A percentile compares a stretch with the other conserved stretches of the same genome.
Conservation (phyloP, 306 rosid genomes). For the Chamaecrista fasciculata region DNA sequence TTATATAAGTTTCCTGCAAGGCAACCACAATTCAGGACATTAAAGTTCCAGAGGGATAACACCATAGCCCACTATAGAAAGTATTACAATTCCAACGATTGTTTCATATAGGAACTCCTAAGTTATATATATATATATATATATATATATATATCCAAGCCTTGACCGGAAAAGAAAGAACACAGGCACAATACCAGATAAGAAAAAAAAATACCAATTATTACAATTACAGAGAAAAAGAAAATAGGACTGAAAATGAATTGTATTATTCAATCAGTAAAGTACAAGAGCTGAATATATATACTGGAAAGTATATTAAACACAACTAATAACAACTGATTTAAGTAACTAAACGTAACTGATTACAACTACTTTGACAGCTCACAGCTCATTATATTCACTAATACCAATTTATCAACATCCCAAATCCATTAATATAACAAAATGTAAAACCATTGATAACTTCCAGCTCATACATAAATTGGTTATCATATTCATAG, state of each 20-base stretch:
- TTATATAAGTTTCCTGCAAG: slow-evolving; percentile 29
- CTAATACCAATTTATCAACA: slow-evolving; percentile 2
- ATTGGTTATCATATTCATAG: not conserved
- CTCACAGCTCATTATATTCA: no score
- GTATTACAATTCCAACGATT: no score
- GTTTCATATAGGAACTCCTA: not conserved
- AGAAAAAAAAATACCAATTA: not conserved
- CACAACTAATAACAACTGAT: no score
- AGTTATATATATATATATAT: no score
- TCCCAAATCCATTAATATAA: not conserved
- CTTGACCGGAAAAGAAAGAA: not conserved
- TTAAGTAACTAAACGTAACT: no score
- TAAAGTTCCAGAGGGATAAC: not conserved
- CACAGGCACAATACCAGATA: not conserved
- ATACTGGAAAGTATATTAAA: no score
- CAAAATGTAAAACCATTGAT: not conserved
- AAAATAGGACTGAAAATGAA: no score
- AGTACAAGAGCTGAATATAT: no score
- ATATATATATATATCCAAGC: no score
- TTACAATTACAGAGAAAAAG: no score
- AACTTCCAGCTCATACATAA: not conserved
- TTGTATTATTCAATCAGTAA: no score
- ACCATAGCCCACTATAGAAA: not conserved
- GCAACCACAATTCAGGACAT: slow-evolving; percentile 20
- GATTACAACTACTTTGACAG: no score